These are phyloP conservation scores for Thelonectria olida DNA, from an alignment of 2,329 filamentous ascomycete genomes.

Conservation along the genomic window DNA sequence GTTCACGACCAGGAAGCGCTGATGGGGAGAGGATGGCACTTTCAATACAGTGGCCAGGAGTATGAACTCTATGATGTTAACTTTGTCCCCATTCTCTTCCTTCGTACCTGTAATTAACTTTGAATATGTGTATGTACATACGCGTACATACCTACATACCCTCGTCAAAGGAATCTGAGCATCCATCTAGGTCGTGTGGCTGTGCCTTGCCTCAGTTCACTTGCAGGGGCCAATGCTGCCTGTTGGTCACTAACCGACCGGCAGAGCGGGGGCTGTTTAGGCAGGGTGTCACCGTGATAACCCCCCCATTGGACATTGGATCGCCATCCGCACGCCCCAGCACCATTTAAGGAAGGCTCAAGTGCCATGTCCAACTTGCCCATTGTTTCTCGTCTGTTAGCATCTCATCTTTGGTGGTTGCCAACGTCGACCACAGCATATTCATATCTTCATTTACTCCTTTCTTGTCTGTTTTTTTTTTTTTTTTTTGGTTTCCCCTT, in stretches of 20 bases:
- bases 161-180: neutral
- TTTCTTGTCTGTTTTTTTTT: neutral
- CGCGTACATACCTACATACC: neutral
- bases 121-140: no score
- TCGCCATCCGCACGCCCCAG: neutral
- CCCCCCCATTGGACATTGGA: no score
- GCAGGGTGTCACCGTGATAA: neutral
- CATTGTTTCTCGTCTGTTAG: constrained; percentile 7
- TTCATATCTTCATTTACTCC: constrained; percentile 16
- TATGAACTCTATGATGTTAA: no score
- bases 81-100: no score
- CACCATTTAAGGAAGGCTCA: neutral
- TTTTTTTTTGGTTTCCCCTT: neutral
- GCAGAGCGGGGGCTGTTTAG: neutral
- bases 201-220: neutral
- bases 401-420: constrained; percentile 17
- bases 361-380: neutral
- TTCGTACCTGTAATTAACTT: no score
- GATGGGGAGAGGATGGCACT: neutral
- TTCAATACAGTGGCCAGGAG: no score
- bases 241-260: neutral
- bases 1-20: neutral
- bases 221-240: constrained; percentile 7
- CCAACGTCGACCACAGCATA: neutral
- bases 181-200: neutral